phyloP scores from a whole-genome alignment of 768 basidiomycete genomes.

The Coprinopsis sp. region DNA sequence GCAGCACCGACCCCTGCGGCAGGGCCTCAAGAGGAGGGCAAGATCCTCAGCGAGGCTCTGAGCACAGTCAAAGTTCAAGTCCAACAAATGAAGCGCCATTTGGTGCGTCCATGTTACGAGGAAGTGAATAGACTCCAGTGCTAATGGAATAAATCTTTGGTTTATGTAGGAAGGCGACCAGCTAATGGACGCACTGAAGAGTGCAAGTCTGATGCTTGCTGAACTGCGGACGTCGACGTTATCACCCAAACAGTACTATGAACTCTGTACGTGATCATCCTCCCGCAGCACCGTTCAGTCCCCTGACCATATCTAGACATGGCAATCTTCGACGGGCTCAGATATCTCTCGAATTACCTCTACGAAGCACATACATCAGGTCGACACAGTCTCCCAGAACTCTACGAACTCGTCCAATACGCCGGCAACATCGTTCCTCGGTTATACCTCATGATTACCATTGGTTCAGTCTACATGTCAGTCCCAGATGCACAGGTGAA shows the following conservation, averaged over 20 bases:
- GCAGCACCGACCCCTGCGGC: conserved; percentile 26
- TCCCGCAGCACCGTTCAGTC: background rate
- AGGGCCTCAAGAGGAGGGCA: conserved; percentile 66
- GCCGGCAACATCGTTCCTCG: conserved; percentile 94
- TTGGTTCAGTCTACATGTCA: conserved; percentile 99
- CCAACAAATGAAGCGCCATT: conserved; percentile 91
- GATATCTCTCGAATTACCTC: conserved; percentile 93
- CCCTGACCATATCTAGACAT: conserved; percentile 59
- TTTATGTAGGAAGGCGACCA: conserved; percentile 78
- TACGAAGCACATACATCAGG: conserved; percentile 92
- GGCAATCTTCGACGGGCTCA: conserved; percentile 95
- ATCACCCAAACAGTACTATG: conserved; percentile 97
- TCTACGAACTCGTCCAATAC: conserved; percentile 99
- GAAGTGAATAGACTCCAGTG: conserved; percentile 4
- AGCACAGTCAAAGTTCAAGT: conserved; percentile 88
- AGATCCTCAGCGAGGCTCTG: conserved; percentile 78
- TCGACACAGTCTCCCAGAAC: conserved; percentile 93
- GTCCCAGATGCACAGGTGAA: conserved; percentile 95
- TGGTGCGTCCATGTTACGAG: conserved; percentile 51
- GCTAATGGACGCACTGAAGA: conserved; percentile 98
- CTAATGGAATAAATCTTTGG: conserved; percentile 6
- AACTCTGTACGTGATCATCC: conserved; percentile 68
- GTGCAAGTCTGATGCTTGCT: conserved; percentile 94
- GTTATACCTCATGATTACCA: conserved; percentile 97
- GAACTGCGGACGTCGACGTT: conserved; percentile 92